Conservation (phyloP, 2,329 filamentous ascomycete genomes). For the Rhytidhysteron rufulum region DNA sequence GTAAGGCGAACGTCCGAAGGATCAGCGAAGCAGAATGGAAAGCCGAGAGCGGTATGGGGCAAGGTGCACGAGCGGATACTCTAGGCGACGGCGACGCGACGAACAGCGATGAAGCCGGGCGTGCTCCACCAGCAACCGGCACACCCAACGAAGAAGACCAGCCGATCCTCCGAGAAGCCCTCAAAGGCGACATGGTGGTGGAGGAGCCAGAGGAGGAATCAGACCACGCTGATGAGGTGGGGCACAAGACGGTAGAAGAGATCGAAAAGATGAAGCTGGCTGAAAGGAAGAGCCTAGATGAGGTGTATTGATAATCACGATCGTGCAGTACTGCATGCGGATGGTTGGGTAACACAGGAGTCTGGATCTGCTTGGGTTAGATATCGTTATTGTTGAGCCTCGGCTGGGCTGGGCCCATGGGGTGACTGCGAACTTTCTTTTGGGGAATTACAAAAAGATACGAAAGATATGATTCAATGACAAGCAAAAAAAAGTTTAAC, state of each 20-base stretch:
- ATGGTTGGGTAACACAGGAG: no score
- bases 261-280: conserved; percentile 27
- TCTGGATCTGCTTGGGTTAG: no score
- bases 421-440: no score
- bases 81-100: conserved; percentile 40
- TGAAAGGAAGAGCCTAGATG: conserved; percentile 26
- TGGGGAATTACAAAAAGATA: no score
- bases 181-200: conserved; percentile 32
- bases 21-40: conserved; percentile 40
- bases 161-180: conserved; percentile 26
- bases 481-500: no score
- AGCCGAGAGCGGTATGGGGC: conserved; percentile 46
- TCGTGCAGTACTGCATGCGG: not conserved
- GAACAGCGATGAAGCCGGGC: not conserved
- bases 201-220: conserved; percentile 23
- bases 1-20: conserved; percentile 27
- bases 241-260: conserved; percentile 18
- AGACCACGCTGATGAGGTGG: conserved; percentile 11
- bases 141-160: conserved; percentile 10
- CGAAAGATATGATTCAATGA: no score
- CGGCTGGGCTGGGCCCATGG: no score
- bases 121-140: not conserved
- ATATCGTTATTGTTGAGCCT: no score
- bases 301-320: conserved; percentile 25
- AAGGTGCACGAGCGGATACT: conserved; percentile 41